Conservation (phyloP, 1,284 basidiomycete genomes). For the Phenoliferia sp. region DNA sequence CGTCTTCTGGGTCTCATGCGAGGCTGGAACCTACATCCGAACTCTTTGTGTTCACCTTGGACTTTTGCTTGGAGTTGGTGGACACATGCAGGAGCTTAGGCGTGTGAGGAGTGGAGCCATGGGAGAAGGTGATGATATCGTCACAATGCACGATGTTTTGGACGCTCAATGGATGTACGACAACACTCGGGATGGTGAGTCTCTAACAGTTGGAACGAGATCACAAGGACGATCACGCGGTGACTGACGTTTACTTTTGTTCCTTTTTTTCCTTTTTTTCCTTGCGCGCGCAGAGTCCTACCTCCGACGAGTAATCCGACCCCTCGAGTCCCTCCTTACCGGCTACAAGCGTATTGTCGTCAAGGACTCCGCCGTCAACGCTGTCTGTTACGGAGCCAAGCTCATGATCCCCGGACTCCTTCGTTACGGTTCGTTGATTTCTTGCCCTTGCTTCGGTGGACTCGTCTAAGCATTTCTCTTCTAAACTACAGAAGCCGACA, state of each 20-base stretch:
- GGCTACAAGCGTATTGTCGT: constrained; percentile 99
- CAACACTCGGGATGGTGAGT: constrained; percentile 90
- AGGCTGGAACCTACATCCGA: constrained; percentile 97
- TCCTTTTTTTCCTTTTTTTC: not conserved
- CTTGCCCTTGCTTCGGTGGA: not conserved
- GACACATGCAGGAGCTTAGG: constrained; percentile 98
- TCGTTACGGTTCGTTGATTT: constrained; percentile 56
- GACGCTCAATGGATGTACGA: constrained; percentile 99
- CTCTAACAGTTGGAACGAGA: not conserved
- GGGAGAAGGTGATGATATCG: constrained; percentile 96
- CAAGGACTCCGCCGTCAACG: constrained; percentile 98
- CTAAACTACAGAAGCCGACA: constrained; percentile 65
- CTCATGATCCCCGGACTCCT: constrained; percentile 99
- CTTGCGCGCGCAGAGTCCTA: constrained; percentile 69
- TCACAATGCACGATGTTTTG: constrained; percentile 99
- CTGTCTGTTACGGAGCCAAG: constrained; percentile 98
- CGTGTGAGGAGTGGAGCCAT: constrained; percentile 93
- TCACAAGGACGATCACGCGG: not conserved
- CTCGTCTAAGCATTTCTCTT: not conserved
- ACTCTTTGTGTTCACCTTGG: constrained; percentile 97
- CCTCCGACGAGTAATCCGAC: constrained; percentile 88
- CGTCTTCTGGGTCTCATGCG: constrained; percentile 98
- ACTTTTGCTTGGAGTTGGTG: constrained; percentile 89
- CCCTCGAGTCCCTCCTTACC: constrained; percentile 87
- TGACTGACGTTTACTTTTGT: not conserved